A percentile compares a stretch with the other conserved stretches of the same genome.
phyloP scores from a whole-genome alignment of 257 asterid species.

The Buddleja alternifolia region DNA sequence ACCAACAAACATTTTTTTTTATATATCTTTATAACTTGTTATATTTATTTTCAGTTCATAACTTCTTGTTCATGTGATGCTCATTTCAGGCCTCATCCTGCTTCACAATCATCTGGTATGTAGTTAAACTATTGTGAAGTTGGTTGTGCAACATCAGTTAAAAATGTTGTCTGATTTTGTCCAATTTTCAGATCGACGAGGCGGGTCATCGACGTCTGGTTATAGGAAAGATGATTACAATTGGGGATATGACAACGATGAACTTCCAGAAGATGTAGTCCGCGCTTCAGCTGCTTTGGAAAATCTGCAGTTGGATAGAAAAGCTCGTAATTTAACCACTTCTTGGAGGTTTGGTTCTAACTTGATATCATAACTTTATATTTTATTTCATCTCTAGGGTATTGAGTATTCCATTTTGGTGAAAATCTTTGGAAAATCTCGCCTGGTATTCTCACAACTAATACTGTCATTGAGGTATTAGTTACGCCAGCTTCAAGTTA shows the following conservation, averaged over 20 bases:
- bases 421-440: background rate
- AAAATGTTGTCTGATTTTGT: slow-evolving; percentile 19
- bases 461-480: background rate
- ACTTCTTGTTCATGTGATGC: slow-evolving; percentile 32
- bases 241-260: slow-evolving; percentile 84
- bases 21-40: background rate
- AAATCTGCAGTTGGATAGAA: slow-evolving; percentile 93
- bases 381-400: background rate
- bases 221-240: slow-evolving; percentile 89
- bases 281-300: slow-evolving; percentile 90
- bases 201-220: slow-evolving; percentile 83
- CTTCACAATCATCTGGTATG: slow-evolving; percentile 83
- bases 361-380: slow-evolving; percentile 6
- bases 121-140: slow-evolving; percentile 28
- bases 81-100: slow-evolving; percentile 74
- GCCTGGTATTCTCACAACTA: background rate
- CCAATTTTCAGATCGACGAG: slow-evolving; percentile 71
- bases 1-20: slow-evolving; percentile 15
- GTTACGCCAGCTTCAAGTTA: background rate
- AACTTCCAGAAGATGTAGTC: slow-evolving; percentile 71
- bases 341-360: slow-evolving; percentile 82
- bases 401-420: background rate
- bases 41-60: slow-evolving; percentile 16
- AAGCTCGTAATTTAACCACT: slow-evolving; percentile 79
- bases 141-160: slow-evolving; percentile 5